Evolutionary conservation across 1,284 basidiomycete species (phyloP).

Genomic region (Peniophora sp.): DNA sequence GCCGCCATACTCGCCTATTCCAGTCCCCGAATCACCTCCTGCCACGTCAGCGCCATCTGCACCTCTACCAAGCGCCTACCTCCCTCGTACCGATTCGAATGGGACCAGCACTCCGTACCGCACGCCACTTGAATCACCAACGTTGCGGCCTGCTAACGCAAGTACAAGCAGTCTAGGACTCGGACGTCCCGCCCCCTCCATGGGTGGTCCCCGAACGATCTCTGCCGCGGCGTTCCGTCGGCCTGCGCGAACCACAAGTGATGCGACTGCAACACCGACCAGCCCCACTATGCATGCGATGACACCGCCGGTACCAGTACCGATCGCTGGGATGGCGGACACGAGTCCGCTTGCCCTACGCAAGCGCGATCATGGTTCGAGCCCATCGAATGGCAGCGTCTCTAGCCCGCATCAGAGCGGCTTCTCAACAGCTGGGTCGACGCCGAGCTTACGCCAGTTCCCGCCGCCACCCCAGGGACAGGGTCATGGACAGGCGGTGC

Average conservation of each 20-base stretch:
- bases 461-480: slow-evolving; percentile 3
- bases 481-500: slow-evolving; percentile 9
- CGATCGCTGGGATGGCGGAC: slow-evolving; percentile 20
- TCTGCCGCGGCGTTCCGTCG: slow-evolving; percentile 69
- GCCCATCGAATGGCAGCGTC: slow-evolving; percentile 25
- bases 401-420: background rate
- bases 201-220: slow-evolving; percentile 44
- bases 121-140: slow-evolving; percentile 30
- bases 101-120: slow-evolving; percentile 19
- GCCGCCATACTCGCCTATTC: background rate
- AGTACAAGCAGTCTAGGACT: background rate
- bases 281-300: slow-evolving; percentile 2
- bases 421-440: slow-evolving; percentile 1
- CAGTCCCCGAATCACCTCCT: slow-evolving; percentile 2
- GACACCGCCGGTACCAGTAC: slow-evolving; percentile 1
- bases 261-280: slow-evolving; percentile 16
- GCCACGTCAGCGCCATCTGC: slow-evolving; percentile 11
- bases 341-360: slow-evolving; percentile 40
- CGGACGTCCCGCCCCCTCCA: slow-evolving; percentile 10
- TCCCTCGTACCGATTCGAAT: slow-evolving; percentile 22
- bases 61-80: slow-evolving; percentile 5
- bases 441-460: background rate
- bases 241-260: slow-evolving; percentile 25
- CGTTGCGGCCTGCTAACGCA: slow-evolving; percentile 10
- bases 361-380: slow-evolving; percentile 35